A percentile compares a stretch with the other conserved stretches of the same genome.
These are phyloP conservation scores for Rosa rugosa DNA, from an alignment of 306 rosid genomes.

Conservation along the genomic window DNA sequence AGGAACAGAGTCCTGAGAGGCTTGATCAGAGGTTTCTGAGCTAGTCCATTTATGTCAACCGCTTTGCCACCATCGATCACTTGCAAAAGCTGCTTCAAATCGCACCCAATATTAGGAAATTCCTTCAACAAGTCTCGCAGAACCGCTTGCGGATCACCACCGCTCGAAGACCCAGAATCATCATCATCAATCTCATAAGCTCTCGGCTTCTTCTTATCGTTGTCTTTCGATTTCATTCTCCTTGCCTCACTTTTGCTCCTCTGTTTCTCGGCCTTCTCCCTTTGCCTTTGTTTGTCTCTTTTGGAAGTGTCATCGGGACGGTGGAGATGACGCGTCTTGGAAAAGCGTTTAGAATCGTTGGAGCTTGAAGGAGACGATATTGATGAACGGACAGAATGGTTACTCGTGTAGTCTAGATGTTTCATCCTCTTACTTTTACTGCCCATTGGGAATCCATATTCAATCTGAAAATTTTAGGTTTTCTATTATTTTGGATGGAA, in stretches of 20 bases:
- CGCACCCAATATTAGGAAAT: slow-evolving; percentile 67
- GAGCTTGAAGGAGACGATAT: too few species aligned
- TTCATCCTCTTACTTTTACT: too few species aligned
- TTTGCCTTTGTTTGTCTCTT: slow-evolving; percentile 40
- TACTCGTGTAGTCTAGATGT: too few species aligned
- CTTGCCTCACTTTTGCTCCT: slow-evolving; percentile 34
- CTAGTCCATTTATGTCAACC: slow-evolving; percentile 78
- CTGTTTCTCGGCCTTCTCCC: slow-evolving; percentile 7
- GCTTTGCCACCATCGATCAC: slow-evolving; percentile 93
- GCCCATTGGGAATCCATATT: too few species aligned
- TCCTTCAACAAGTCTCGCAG: slow-evolving; percentile 48
- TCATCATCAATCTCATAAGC: slow-evolving; percentile 36
- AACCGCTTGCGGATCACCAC: slow-evolving; percentile 46
- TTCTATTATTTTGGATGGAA: too few species aligned
- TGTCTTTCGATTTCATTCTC: slow-evolving; percentile 36
- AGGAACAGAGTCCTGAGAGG: slow-evolving; percentile 66
- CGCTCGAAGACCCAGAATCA: slow-evolving; percentile 23
- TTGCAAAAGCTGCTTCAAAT: slow-evolving; percentile 73
- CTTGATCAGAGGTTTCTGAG: slow-evolving; percentile 56
- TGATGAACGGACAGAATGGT: too few species aligned
- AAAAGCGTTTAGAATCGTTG: too few species aligned
- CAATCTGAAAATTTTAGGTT: too few species aligned
- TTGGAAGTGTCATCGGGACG: slow-evolving; percentile 43
- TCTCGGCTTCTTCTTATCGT: slow-evolving; percentile 38
- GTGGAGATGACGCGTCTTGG: slow-evolving; percentile 33